Conservation (phyloP, 2,329 filamentous ascomycete genomes). For the Dryadomyces sulphureus region DNA sequence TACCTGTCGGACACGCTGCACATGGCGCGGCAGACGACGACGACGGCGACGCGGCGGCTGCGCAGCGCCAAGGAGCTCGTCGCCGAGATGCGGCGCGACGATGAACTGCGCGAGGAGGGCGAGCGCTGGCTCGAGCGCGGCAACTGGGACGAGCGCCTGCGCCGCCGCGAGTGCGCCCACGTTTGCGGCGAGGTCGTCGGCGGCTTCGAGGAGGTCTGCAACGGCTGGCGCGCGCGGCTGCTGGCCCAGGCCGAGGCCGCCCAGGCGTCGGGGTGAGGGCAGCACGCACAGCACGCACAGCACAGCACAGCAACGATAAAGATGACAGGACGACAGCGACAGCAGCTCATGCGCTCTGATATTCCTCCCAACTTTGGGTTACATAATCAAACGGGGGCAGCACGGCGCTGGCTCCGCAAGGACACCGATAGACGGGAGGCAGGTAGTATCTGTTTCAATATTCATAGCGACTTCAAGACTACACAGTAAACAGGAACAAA, state of each 20-base stretch:
- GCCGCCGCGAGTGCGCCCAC: constrained; percentile 63
- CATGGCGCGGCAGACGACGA: constrained; percentile 82
- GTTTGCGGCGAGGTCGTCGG: constrained; percentile 80
- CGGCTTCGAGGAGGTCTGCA: constrained; percentile 84
- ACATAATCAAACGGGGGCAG: too few species aligned
- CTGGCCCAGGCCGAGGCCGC: constrained; percentile 46
- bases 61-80: constrained; percentile 75
- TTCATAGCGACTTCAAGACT: too few species aligned
- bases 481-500: too few species aligned
- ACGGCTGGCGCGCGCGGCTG: constrained; percentile 65
- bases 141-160: constrained; percentile 67
- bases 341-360: too few species aligned
- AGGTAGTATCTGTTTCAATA: too few species aligned
- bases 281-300: neutral
- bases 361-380: too few species aligned
- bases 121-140: constrained; percentile 67
- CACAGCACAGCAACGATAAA: too few species aligned
- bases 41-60: constrained; percentile 63
- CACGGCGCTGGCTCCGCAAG: too few species aligned
- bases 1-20: constrained; percentile 83
- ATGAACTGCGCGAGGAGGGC: constrained; percentile 69
- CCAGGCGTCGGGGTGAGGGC: constrained; percentile 18
- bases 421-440: too few species aligned
- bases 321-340: too few species aligned
- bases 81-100: constrained; percentile 68